Evolutionary conservation across 805 yeast genomes (phyloP).

Genomic region (Clavispora fructus): DNA sequence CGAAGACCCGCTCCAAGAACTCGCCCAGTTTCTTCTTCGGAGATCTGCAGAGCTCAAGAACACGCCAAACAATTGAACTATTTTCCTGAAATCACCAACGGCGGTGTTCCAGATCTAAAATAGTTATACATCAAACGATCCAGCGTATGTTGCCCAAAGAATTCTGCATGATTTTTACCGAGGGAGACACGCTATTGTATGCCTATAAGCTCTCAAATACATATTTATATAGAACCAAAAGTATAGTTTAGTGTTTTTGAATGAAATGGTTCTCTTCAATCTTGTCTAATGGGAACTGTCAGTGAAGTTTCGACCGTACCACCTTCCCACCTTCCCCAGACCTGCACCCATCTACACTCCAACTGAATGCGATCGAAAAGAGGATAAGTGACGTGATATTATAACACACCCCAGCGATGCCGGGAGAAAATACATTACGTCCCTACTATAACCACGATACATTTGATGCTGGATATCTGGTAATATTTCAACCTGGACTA

Average conservation of each 20-base stretch:
- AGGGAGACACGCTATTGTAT: too few relatives aligned
- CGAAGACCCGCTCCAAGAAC: slow-evolving; percentile 45
- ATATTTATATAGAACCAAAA: too few relatives aligned
- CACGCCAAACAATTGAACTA: background rate
- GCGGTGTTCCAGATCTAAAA: too few relatives aligned
- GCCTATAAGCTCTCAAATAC: too few relatives aligned
- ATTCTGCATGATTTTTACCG: too few relatives aligned
- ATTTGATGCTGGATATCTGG: slow-evolving; percentile 60
- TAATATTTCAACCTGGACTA: slow-evolving; percentile 54
- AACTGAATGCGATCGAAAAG: background rate
- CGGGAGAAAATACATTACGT: slow-evolving; percentile 34
- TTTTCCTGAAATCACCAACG: background rate
- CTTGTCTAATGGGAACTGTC: too few relatives aligned
- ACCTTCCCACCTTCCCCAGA: background rate
- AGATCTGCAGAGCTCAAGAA: slow-evolving; percentile 5
- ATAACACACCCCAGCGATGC: slow-evolving; percentile 6
- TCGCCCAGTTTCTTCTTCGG: slow-evolving; percentile 52
- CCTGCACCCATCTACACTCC: background rate
- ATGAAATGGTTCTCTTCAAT: too few relatives aligned
- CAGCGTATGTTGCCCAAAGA: too few relatives aligned
- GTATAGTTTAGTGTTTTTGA: too few relatives aligned
- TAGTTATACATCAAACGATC: too few relatives aligned
- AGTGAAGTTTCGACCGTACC: too few relatives aligned
- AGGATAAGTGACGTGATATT: background rate
- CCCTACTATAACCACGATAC: slow-evolving; percentile 70